Evolutionary conservation across 2,329 filamentous ascomycete genomes (phyloP).

Genomic region (Alternaria conjuncta): DNA sequence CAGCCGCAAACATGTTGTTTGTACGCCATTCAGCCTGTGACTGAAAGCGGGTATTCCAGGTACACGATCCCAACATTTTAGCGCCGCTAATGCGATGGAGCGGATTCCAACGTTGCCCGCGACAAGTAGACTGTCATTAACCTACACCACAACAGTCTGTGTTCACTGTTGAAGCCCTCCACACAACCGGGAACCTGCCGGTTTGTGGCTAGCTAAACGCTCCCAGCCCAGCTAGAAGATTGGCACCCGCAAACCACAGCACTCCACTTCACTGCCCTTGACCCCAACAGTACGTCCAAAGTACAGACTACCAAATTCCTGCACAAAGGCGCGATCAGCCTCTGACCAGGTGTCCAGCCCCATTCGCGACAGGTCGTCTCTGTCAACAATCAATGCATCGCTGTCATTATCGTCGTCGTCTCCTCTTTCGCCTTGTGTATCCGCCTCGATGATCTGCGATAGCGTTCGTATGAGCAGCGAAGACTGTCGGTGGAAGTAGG

Average conservation of each 20-base stretch:
- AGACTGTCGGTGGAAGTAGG: slow-evolving; percentile 81
- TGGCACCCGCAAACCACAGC: slow-evolving; percentile 72
- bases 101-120: not conserved
- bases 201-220: slow-evolving; percentile 2
- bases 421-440: slow-evolving; percentile 50
- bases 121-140: slow-evolving; percentile 1
- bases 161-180: not conserved
- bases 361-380: slow-evolving; percentile 71
- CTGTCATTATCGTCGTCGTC: slow-evolving; percentile 30
- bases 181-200: slow-evolving; percentile 8
- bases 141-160: not conserved
- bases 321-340: slow-evolving; percentile 71
- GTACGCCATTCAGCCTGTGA: not conserved
- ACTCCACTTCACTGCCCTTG: slow-evolving; percentile 72
- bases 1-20: not conserved
- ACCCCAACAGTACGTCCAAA: slow-evolving; percentile 69
- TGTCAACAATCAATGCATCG: slow-evolving; percentile 61
- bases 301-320: slow-evolving; percentile 67
- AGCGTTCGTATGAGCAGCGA: slow-evolving; percentile 68
- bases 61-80: slow-evolving; percentile 4
- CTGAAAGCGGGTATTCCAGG: slow-evolving; percentile 15
- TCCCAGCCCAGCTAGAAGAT: slow-evolving; percentile 25
- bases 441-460: slow-evolving; percentile 65
- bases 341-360: slow-evolving; percentile 80
- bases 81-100: slow-evolving; percentile 2